Evolutionary conservation across 1,284 basidiomycete species (phyloP).

Genomic region (Tilletiopsis washingtonensis): DNA sequence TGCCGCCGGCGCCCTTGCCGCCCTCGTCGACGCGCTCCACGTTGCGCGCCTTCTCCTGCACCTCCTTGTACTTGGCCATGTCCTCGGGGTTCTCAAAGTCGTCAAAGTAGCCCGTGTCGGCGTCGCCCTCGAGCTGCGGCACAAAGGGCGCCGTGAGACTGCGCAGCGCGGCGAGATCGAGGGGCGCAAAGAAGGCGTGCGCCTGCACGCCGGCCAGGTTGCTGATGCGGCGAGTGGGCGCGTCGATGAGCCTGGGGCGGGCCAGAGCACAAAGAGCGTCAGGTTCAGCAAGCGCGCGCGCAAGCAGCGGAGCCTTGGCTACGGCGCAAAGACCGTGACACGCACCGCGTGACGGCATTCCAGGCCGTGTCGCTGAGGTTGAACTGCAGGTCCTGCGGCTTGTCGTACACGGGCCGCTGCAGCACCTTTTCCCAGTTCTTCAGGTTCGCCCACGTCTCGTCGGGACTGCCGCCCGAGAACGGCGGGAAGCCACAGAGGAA

Average conservation of each 20-base stretch:
- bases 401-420: constrained; percentile 85
- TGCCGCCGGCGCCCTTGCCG: constrained; percentile 53
- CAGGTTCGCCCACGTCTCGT: constrained; percentile 98
- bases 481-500: constrained; percentile 87
- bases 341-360: constrained; percentile 71
- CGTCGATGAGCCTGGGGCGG: constrained; percentile 60
- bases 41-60: constrained; percentile 91
- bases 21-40: constrained; percentile 75
- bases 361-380: constrained; percentile 89
- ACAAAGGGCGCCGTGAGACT: constrained; percentile 82
- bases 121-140: constrained; percentile 85
- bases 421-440: constrained; percentile 93
- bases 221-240: constrained; percentile 70
- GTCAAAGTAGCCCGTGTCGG: constrained; percentile 94
- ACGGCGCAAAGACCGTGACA: background rate
- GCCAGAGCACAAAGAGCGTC: background rate
- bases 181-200: constrained; percentile 76
- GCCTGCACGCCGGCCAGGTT: constrained; percentile 64
- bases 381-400: constrained; percentile 92
- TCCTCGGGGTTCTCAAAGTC: constrained; percentile 85
- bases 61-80: constrained; percentile 87
- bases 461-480: constrained; percentile 87
- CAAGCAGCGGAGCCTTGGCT: background rate
- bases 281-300: too few species aligned
- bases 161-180: constrained; percentile 72